Evolutionary conservation across 495 filamentous ascomycete species (phyloP), one percentile per base, ranked within the genome.

Genomic region (Lineolata rhizophorae): DNA sequence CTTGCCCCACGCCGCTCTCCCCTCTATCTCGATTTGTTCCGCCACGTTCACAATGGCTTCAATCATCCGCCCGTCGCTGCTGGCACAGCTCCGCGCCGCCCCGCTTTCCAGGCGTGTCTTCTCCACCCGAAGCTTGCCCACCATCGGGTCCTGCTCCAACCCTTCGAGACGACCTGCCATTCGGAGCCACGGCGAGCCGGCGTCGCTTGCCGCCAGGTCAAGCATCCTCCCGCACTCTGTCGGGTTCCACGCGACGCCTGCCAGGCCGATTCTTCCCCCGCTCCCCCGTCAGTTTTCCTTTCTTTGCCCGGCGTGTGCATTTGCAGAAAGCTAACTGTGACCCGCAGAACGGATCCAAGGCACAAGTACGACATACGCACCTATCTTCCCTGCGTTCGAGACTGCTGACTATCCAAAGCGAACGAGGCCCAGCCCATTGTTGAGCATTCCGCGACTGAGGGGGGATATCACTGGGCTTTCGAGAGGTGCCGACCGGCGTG

Each of bases 381-480:
- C n/a, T n/a, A n/a, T n/a, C n/a, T n/a, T n/a, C n/a, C n/a, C n/a
- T n/a, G n/a, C n/a, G n/a, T n/a, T n/a, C n/a, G 15, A 25, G 5
- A 18, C 22, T 30, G 15, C 28, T 30, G 9, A 30, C 9, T 8
- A 22, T 9, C 5, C 9, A 11, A 18, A 90, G 78, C 76, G 43
- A 97, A 97, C 57, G 87, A 95, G 51, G 62, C 87, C 33, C 75
- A 66, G 28, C 69, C 66, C 17, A 49, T 94, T n/a, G 82, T 80
- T 17, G 41, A 61, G 6, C 42, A 76, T 24, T 68, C 64, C 32
- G 70, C 83, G 11, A 58, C 65, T 14, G 73, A 95, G 54, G 90
- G 87, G 33, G 85, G 77, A 53, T 95, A 95, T 64, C 87, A 97
- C 64, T 97, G 87, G 87, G 72, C 76, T 39, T 91, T 93, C 49